phyloP scores from a whole-genome alignment of 495 filamentous ascomycete genomes.

The Neurospora terricola region DNA sequence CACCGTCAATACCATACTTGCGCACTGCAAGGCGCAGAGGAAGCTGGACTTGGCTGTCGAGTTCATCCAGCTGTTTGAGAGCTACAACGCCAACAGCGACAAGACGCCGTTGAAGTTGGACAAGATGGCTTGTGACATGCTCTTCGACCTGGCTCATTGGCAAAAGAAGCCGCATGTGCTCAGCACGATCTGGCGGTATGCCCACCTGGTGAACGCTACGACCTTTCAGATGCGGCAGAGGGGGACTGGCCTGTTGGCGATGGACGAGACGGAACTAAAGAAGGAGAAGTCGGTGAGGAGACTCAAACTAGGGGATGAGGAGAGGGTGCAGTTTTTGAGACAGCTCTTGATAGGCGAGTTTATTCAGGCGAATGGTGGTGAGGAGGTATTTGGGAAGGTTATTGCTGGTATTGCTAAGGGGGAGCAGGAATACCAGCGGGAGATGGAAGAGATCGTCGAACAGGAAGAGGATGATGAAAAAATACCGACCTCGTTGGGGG shows the following conservation, averaged over 20 bases:
- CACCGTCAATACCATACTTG: slow-evolving; percentile 29
- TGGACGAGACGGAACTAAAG: neutral
- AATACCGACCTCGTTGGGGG: neutral
- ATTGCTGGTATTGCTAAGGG: neutral
- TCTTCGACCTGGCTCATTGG: slow-evolving; percentile 24
- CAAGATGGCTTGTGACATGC: slow-evolving; percentile 13
- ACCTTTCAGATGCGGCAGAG: slow-evolving; percentile 12
- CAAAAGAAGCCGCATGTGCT: slow-evolving; percentile 23
- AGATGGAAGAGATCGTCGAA: neutral
- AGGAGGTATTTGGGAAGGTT: neutral
- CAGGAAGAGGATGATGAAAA: neutral
- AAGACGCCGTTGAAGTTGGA: slow-evolving; percentile 4
- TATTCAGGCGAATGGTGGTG: neutral
- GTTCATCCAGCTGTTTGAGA: slow-evolving; percentile 14
- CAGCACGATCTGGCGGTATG: slow-evolving; percentile 30
- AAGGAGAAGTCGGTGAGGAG: neutral
- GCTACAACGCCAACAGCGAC: neutral
- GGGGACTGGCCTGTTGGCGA: neutral
- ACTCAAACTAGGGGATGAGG: neutral
- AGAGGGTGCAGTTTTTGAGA: neutral
- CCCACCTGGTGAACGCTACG: slow-evolving; percentile 8
- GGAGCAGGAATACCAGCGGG: neutral
- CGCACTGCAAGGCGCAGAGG: slow-evolving; percentile 16
- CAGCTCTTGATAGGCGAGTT: slow-evolving; percentile 1
- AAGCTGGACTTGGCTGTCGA: slow-evolving; percentile 7